Evolutionary conservation across 2,329 filamentous ascomycete genomes (phyloP).

Genomic region (Colletotrichum musicola): DNA sequence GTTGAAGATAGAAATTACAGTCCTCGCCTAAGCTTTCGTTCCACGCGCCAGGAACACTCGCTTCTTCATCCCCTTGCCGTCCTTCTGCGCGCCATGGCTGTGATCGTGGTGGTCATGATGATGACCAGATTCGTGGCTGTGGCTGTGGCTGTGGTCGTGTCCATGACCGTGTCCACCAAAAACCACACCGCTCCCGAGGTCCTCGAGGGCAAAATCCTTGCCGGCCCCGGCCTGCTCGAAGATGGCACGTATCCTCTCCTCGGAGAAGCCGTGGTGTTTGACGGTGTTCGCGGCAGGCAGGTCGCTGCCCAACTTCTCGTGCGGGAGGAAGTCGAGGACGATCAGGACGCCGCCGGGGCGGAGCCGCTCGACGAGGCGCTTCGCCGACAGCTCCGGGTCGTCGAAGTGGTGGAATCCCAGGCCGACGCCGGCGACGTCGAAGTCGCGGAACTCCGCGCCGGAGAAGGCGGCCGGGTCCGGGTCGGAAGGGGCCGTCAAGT

Average conservation of each 20-base stretch:
- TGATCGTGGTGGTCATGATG: slow-evolving; percentile 37
- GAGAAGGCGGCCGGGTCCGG: slow-evolving; percentile 67
- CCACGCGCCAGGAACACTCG: slow-evolving; percentile 52
- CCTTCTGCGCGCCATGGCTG: slow-evolving; percentile 47
- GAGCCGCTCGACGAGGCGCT: slow-evolving; percentile 71
- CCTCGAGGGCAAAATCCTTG: slow-evolving; percentile 67
- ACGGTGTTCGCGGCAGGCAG: slow-evolving; percentile 62
- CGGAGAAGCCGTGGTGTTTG: slow-evolving; percentile 74
- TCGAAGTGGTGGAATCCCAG: slow-evolving; percentile 77
- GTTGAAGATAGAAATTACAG: background rate
- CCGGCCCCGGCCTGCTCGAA: slow-evolving; percentile 74
- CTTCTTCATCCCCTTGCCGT: slow-evolving; percentile 53
- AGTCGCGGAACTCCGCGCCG: slow-evolving; percentile 73
- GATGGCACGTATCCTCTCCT: slow-evolving; percentile 68
- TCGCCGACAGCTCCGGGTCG: slow-evolving; percentile 70
- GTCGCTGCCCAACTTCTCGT: slow-evolving; percentile 50
- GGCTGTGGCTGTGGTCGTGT: slow-evolving; percentile 26
- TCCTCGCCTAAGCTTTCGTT: slow-evolving; percentile 26
- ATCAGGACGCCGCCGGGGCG: slow-evolving; percentile 75
- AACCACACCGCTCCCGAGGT: slow-evolving; percentile 63
- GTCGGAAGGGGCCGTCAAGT: slow-evolving; percentile 64
- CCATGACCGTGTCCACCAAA: slow-evolving; percentile 48
- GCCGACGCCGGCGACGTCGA: slow-evolving; percentile 76
- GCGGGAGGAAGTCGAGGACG: slow-evolving; percentile 76
- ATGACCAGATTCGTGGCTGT: slow-evolving; percentile 43